These are phyloP conservation scores for Rhodamnia rubescens DNA, from an alignment of 345 rosid species.

Conservation along the genomic window DNA sequence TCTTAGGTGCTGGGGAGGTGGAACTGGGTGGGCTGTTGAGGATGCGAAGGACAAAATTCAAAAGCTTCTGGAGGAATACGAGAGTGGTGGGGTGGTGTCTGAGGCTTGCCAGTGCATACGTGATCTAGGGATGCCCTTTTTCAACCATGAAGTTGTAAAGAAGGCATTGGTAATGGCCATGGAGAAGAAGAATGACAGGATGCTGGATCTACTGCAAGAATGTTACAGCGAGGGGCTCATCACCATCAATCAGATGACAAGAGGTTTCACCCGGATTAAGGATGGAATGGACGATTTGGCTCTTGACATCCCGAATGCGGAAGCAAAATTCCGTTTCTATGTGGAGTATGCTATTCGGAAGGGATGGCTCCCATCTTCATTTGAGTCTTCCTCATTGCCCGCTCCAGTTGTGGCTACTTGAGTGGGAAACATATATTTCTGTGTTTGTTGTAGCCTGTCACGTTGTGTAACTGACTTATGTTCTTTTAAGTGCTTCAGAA, in stretches of 20 bases:
- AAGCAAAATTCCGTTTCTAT: conserved; percentile 65
- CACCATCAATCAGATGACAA: conserved; percentile 86
- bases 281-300: conserved; percentile 95
- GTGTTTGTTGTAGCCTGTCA: conserved; percentile 15
- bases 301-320: conserved; percentile 89
- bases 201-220: conserved; percentile 75
- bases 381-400: conserved; percentile 16
- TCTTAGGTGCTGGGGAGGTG: conserved; percentile 99
- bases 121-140: conserved; percentile 94
- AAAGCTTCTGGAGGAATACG: conserved; percentile 89
- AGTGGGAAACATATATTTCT: conserved; percentile 9
- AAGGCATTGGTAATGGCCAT: conserved; percentile 98
- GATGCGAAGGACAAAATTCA: conserved; percentile 98
- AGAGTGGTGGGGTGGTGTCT: conserved; percentile 74
- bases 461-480: conserved; percentile 1
- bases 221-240: conserved; percentile 85
- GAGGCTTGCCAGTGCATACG: conserved; percentile 98
- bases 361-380: conserved; percentile 70
- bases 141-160: conserved; percentile 98
- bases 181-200: conserved; percentile 95
- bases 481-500: neutral
- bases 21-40: conserved; percentile 97
- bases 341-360: conserved; percentile 54
- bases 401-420: conserved; percentile 26
- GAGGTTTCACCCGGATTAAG: conserved; percentile 75